Conservation (phyloP, 352 stramenopile species). For the Globisporangium canariense region DNA sequence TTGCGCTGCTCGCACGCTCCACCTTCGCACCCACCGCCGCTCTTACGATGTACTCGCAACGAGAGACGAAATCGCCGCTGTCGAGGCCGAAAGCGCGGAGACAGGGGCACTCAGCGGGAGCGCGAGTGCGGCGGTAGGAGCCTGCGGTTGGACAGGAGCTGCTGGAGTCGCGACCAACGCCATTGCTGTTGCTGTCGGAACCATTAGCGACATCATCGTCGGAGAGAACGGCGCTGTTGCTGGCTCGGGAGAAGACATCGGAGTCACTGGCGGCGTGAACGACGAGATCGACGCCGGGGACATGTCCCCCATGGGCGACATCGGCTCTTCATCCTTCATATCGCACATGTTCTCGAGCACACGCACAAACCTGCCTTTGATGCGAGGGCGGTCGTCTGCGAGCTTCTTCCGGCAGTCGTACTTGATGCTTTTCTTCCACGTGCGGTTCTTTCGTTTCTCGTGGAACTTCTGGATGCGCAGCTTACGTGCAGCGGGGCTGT, state of each 20-base stretch:
- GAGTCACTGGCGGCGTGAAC: slow-evolving; percentile 18
- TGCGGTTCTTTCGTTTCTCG: slow-evolving; percentile 94
- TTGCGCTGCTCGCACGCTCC: neutral
- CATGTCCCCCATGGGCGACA: slow-evolving; percentile 22
- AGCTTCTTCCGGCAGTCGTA: slow-evolving; percentile 99
- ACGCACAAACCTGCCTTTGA: slow-evolving; percentile 92
- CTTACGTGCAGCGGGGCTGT: slow-evolving; percentile 91
- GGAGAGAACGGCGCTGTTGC: neutral
- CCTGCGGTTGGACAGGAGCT: slow-evolving; percentile 1
- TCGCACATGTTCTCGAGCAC: slow-evolving; percentile 59
- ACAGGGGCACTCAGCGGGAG: neutral
- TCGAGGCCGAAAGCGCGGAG: slow-evolving; percentile 4
- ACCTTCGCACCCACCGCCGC: neutral
- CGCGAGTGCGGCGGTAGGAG: neutral
- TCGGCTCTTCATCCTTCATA: slow-evolving; percentile 36
- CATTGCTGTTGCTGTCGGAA: slow-evolving; percentile 6
- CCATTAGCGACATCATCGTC: slow-evolving; percentile 7
- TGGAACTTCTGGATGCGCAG: slow-evolving; percentile 96
- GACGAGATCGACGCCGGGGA: slow-evolving; percentile 20
- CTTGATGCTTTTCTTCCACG: slow-evolving; percentile 99
- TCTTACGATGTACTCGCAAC: slow-evolving; percentile 18
- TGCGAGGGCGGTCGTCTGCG: slow-evolving; percentile 93
- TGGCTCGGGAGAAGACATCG: slow-evolving; percentile 15
- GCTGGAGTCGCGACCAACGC: slow-evolving; percentile 5
- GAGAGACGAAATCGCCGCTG: slow-evolving; percentile 14